phyloP scores from a whole-genome alignment of 305 asterid species.

The Solanum hybrid region DNA sequence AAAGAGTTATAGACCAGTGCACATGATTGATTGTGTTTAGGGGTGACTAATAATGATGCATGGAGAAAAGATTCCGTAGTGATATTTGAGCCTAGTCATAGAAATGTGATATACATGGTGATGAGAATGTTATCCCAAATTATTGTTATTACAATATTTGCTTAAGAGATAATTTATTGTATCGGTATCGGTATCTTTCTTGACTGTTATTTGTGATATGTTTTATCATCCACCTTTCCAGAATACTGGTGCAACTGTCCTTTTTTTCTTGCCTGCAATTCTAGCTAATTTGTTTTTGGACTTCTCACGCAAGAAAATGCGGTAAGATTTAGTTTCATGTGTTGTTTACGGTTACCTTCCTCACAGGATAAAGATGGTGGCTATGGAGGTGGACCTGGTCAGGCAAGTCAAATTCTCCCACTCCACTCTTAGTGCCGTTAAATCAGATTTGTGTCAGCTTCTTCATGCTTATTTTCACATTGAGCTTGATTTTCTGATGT shows the following conservation, averaged over 20 bases:
- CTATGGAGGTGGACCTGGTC: slow-evolving; percentile 99
- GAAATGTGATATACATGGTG: not conserved
- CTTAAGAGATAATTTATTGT: not conserved
- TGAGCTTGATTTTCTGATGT: not conserved
- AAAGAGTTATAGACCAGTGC: not conserved
- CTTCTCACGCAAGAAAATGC: not conserved
- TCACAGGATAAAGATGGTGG: slow-evolving; percentile 85
- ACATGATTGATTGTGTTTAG: not conserved
- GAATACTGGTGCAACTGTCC: not conserved
- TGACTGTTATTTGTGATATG: not conserved
- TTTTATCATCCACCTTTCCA: not conserved
- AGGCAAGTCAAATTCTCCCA: slow-evolving; percentile 37
- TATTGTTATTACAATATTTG: not conserved
- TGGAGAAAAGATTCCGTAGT: not conserved
- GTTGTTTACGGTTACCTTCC: slow-evolving; percentile 14
- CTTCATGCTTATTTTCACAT: not conserved
- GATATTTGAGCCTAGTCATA: not conserved
- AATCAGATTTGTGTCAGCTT: not conserved
- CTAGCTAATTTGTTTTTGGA: not conserved
- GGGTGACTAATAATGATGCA: not conserved
- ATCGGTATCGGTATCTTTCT: not conserved
- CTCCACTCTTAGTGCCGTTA: not conserved
- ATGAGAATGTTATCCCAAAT: not conserved
- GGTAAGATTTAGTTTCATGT: not conserved
- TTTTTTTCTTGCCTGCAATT: not conserved